These are phyloP conservation scores for Trichoderma sp. DNA, from an alignment of 2,329 filamentous ascomycete species.

Conservation along the genomic window DNA sequence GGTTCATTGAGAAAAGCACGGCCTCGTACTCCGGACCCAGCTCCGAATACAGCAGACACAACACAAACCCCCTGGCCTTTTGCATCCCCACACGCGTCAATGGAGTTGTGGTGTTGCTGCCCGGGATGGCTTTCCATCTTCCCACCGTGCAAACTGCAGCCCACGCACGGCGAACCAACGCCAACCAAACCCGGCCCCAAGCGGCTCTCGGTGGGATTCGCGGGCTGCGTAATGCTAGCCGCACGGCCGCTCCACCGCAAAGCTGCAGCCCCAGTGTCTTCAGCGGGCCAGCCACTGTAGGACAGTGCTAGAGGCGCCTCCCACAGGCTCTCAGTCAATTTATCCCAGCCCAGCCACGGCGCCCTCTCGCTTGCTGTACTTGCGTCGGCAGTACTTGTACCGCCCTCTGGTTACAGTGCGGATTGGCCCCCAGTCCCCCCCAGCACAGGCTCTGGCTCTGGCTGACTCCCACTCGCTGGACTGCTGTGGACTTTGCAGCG, in stretches of 20 bases:
- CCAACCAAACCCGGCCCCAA: neutral
- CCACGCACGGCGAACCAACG: neutral
- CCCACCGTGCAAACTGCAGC: neutral
- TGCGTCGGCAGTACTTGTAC: constrained; percentile 1
- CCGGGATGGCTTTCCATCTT: neutral
- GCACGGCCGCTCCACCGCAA: neutral
- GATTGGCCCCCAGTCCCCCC: neutral
- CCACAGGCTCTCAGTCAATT: neutral
- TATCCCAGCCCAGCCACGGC: constrained; percentile 1
- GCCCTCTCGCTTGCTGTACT: constrained; percentile 9
- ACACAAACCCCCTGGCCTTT: neutral
- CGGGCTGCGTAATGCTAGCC: constrained; percentile 7
- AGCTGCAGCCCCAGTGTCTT: constrained; percentile 8
- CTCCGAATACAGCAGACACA: neutral
- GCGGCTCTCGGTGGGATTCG: neutral
- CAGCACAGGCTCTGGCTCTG: neutral
- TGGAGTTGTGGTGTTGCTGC: neutral
- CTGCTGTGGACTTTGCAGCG: neutral
- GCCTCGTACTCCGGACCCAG: neutral
- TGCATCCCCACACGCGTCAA: neutral
- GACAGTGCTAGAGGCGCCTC: neutral
- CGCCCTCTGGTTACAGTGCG: neutral
- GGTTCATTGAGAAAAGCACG: neutral
- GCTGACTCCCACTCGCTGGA: neutral
- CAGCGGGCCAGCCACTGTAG: constrained; percentile 7